Conservation (phyloP, 192 early-diverging fungal genomes). For the Entomortierella chlamydospora region DNA sequence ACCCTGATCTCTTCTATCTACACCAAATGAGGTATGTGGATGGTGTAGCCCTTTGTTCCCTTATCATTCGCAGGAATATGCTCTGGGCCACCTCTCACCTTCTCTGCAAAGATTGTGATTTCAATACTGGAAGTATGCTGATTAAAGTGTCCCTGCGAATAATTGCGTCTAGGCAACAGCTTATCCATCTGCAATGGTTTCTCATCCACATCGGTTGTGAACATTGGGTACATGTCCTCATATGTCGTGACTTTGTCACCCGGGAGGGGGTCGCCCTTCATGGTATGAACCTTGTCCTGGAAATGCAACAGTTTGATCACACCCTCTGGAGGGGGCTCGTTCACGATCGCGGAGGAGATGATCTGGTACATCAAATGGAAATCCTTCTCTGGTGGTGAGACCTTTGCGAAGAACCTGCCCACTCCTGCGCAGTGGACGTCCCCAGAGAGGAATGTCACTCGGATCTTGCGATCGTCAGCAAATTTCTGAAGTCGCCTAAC, state of each 20-base stretch:
- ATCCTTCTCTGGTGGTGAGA: conserved; percentile 67
- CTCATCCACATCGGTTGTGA: conserved; percentile 60
- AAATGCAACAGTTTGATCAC: conserved; percentile 47
- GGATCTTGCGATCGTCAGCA: conserved; percentile 69
- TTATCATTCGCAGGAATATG: conserved; percentile 36
- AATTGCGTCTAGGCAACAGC: conserved; percentile 53
- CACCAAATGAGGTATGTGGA: conserved; percentile 46
- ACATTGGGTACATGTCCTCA: conserved; percentile 63
- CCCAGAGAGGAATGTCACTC: conserved; percentile 86
- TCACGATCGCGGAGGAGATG: conserved; percentile 85
- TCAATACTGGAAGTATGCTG: conserved; percentile 29
- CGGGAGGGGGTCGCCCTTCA: conserved; percentile 30
- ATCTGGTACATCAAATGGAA: conserved; percentile 84
- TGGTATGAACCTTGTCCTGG: conserved; percentile 50
- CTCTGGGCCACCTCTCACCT: conserved; percentile 45
- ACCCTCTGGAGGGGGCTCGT: conserved; percentile 56
- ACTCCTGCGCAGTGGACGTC: conserved; percentile 72
- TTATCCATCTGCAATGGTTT: conserved; percentile 42
- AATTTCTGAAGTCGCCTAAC: conserved; percentile 75
- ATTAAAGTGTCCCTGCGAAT: conserved; percentile 38
- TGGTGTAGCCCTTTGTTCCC: conserved; percentile 37
- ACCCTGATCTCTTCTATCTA: too few species aligned
- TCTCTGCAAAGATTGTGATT: conserved; percentile 50
- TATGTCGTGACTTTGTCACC: conserved; percentile 51
- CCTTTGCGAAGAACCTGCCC: conserved; percentile 48